A percentile compares a stretch with the other conserved stretches of the same genome.
phyloP scores from a whole-genome alignment of 495 filamentous ascomycete species.

The Gamarada debralockiae region DNA sequence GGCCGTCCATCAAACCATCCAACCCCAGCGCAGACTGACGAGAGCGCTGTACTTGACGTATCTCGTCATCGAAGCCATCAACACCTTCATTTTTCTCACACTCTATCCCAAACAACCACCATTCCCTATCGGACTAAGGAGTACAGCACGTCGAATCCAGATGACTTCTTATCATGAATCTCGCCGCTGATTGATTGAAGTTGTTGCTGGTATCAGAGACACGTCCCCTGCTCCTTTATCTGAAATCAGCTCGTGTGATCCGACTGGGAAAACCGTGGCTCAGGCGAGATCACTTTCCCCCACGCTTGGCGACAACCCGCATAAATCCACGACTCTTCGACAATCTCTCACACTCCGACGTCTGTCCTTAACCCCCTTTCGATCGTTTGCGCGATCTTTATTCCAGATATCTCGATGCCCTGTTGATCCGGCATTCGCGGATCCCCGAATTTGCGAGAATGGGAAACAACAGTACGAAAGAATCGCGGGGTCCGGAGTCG shows the following conservation, averaged over 20 bases:
- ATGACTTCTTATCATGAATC: slow-evolving; percentile 18
- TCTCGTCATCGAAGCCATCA: no score
- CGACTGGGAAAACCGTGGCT: slow-evolving; percentile 7
- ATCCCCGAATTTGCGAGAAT: slow-evolving; percentile 16
- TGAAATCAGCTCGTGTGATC: slow-evolving; percentile 14
- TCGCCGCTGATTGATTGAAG: slow-evolving; percentile 7
- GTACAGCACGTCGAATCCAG: slow-evolving; percentile 6
- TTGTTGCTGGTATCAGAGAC: not conserved
- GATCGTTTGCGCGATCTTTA: not conserved
- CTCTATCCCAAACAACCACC: not conserved
- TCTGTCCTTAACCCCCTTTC: not conserved
- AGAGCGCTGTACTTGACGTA: no score
- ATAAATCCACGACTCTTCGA: slow-evolving; percentile 11
- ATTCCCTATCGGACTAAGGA: not conserved
- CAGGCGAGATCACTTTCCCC: slow-evolving; percentile 7
- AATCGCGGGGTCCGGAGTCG: slow-evolving; percentile 22
- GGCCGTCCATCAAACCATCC: no score
- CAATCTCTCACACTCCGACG: slow-evolving; percentile 1
- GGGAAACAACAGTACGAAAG: slow-evolving; percentile 20
- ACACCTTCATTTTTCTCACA: not conserved
- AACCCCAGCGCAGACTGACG: no score
- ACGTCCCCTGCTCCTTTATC: slow-evolving; percentile 5
- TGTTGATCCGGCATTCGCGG: slow-evolving; percentile 22
- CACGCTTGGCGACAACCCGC: slow-evolving; percentile 9
- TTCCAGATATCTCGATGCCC: slow-evolving; percentile 12